phyloP scores from a whole-genome alignment of 441 rosid genomes.

The Adansonia grandidieri region DNA sequence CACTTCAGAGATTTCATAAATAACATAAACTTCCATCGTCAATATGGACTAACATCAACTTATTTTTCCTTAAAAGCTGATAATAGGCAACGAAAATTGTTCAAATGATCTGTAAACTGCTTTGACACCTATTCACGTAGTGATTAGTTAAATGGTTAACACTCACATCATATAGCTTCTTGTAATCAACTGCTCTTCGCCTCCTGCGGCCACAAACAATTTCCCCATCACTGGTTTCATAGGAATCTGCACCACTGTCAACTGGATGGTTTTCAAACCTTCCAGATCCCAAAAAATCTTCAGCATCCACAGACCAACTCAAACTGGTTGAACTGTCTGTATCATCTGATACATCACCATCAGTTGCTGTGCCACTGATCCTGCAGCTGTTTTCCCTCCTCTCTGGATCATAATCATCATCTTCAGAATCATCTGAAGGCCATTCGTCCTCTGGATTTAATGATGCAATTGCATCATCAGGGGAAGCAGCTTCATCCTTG shows the following conservation, averaged over 20 bases:
- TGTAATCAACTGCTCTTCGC: constrained; percentile 84
- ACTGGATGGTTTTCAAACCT: constrained; percentile 45
- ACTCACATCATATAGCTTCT: constrained; percentile 83
- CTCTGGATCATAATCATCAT: constrained; percentile 88
- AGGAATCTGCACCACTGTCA: constrained; percentile 54
- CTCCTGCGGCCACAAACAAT: constrained; percentile 71
- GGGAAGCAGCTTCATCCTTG: constrained; percentile 72
- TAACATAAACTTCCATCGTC: neutral
- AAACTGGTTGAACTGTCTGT: constrained; percentile 65
- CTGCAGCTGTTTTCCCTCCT: constrained; percentile 53
- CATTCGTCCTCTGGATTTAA: constrained; percentile 76
- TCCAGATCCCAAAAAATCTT: constrained; percentile 56
- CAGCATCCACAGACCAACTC: constrained; percentile 82
- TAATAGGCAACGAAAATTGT: constrained; percentile 12
- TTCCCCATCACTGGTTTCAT: constrained; percentile 69
- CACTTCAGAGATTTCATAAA: neutral
- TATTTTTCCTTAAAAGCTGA: constrained; percentile 2
- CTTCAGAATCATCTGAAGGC: constrained; percentile 99
- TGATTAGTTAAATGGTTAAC: constrained; percentile 10
- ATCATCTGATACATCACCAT: constrained; percentile 48
- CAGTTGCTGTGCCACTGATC: constrained; percentile 54
- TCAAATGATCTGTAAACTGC: neutral
- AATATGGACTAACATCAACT: neutral
- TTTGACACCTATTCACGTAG: neutral
- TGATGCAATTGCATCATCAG: constrained; percentile 56